Evolutionary conservation across 352 stramenopile species (phyloP), one percentile per base, ranked within the genome.

Genomic region (Globisporangium okanoganense): DNA sequence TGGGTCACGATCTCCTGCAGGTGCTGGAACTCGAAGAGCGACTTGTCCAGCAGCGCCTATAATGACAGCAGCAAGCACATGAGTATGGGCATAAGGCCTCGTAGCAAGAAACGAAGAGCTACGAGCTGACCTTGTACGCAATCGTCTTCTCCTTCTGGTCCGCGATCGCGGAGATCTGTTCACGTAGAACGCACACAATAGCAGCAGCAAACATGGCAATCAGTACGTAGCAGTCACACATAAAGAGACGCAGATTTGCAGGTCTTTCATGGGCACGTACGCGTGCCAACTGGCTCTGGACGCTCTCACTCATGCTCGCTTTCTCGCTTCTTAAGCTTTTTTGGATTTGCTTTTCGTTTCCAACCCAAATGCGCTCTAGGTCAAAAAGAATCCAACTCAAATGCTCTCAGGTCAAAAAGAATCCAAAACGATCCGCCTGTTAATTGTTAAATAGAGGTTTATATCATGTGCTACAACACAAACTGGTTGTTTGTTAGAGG

Each of bases 101-200:
- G 12, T 22, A 10, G 16, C 16, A 14, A 51, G 40, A n/a, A n/a
- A 41, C 3, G 33, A 58, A 56, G 56, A 47, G 27, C 27, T 40
- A 27, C 56, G 12, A 10, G 20, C 33, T 6, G 56, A 79, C 79
- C 79, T 94, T 94, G 76, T 94, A 94, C 2, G 67, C 70, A 13
- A 51, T 63, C 0, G 83, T 82, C 62, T 92, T 92, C 54, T 90
- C 79, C 65, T 92, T 92, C 52, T 92, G 81, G 56, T 94, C 81
- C 36, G 71, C 61, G 22, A 92, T 73, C 43, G 69, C 73, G 29
- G 74, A 72, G 51, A 92, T 90, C 85, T 94, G 62, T 40, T 40
- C 16, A 58, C 13, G 3, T 20, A 35, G 7, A 25, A 53, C 27
- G 56, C 1, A 50, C 20, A 43, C 47, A 49, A 31, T 12, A 56